A percentile compares a stretch with the other conserved stretches of the same genome.
Conservation (phyloP, 2,329 filamentous ascomycete genomes). For the Venturia effusa region DNA sequence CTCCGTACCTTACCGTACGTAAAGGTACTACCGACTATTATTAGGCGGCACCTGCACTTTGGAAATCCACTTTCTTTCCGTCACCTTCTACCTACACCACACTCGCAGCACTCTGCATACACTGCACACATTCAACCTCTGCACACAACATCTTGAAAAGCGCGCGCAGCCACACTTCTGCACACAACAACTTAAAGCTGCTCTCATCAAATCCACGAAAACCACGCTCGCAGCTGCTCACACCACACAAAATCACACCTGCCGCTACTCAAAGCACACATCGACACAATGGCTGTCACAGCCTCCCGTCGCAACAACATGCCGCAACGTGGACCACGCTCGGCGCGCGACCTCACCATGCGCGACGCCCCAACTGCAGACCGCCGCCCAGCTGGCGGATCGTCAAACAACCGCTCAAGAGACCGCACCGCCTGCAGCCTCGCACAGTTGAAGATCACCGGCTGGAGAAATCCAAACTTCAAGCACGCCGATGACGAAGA, state of each 20-base stretch:
- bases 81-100: too few relatives aligned
- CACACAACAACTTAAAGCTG: too few relatives aligned
- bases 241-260: background rate
- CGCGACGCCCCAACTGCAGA: conserved; percentile 2
- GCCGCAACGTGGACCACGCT: background rate
- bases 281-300: background rate
- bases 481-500: background rate
- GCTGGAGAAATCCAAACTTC: conserved; percentile 5
- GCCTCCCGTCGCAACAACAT: background rate
- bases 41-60: too few relatives aligned
- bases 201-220: too few relatives aligned
- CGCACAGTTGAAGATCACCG: conserved; percentile 13
- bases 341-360: conserved; percentile 5
- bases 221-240: background rate
- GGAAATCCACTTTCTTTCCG: too few relatives aligned
- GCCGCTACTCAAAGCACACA: background rate
- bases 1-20: too few relatives aligned
- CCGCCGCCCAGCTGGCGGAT: background rate
- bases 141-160: too few relatives aligned
- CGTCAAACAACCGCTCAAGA: background rate
- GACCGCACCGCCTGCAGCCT: background rate
- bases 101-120: too few relatives aligned
- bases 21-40: too few relatives aligned
- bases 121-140: too few relatives aligned
- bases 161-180: too few relatives aligned